A percentile compares a stretch with the other conserved stretches of the same genome.
phyloP scores from a whole-genome alignment of 2,329 filamentous ascomycete genomes.

The Ophiostoma piceae region DNA sequence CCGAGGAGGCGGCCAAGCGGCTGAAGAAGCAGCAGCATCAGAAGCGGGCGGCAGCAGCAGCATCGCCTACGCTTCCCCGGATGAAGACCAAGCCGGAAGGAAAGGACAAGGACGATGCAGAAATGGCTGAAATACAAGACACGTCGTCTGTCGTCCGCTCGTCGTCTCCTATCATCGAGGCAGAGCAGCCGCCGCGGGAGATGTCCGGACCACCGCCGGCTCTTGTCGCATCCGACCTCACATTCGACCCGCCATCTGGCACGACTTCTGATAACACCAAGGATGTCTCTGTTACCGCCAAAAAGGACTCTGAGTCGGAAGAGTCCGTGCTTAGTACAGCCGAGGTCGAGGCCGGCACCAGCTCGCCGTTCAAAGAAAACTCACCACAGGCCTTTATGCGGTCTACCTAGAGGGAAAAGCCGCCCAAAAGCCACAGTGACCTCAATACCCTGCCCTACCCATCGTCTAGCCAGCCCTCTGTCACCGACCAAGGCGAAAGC shows the following conservation, averaged over 20 bases:
- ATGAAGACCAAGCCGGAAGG: background rate
- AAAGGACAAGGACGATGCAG: background rate
- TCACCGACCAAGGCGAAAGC: background rate
- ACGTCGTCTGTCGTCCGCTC: background rate
- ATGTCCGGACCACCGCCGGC: background rate
- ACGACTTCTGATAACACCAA: background rate
- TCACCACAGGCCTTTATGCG: slow-evolving; percentile 19
- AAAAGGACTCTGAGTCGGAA: background rate
- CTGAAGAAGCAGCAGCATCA: slow-evolving; percentile 15
- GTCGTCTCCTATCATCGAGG: slow-evolving; percentile 14
- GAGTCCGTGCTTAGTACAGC: background rate
- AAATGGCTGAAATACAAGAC: background rate
- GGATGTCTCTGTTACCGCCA: background rate
- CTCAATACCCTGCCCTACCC: background rate
- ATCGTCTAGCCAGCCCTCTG: background rate
- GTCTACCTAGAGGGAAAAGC: slow-evolving; percentile 14
- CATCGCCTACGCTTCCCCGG: background rate
- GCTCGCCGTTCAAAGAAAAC: slow-evolving; percentile 22
- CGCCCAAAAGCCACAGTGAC: background rate
- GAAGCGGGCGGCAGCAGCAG: background rate
- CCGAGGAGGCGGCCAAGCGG: slow-evolving; percentile 38
- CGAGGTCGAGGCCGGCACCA: slow-evolving; percentile 19
- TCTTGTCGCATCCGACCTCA: background rate
- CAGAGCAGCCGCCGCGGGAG: background rate
- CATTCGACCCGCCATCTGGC: background rate